Evolutionary conservation across 2,329 filamentous ascomycete genomes (phyloP), one percentile per base, ranked within the genome.

Genomic region (Exophiala xenobiotica): DNA sequence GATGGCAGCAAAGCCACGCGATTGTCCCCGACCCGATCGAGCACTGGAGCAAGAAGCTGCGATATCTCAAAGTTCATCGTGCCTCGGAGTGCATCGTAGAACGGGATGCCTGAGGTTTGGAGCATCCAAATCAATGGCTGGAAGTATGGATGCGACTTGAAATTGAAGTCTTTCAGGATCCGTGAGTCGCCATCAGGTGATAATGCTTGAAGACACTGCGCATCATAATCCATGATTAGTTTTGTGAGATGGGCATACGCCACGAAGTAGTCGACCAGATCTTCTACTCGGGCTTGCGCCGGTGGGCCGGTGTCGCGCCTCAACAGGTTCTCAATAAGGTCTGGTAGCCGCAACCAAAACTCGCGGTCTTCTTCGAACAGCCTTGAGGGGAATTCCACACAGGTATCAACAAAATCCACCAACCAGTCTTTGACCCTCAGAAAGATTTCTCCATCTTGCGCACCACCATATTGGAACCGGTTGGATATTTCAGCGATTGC

Each of bases 341-440:
- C 54, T 8, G 74, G 74, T 6, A 77, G 43, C 11, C 69, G 65
- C 24, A 71, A 67, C 74, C 74, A 77, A 53, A 77, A 74, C 4
- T 73, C 70, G 19, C 63, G 63, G 27, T 76, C 68, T 8, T 73
- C 67, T 6, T 64, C 49, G 29, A 70, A 63, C 4, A 68, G 59
- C 37, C 70, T 67, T 16, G 64, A 58, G 0, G 67, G 64, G 3
- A 74, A 53, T 16, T 61, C 63, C 29, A 70, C 61, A 18, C 73
- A 54, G 23, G 66, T 60, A 16, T 61, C 53, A 6, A 62, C 60
- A 46, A 71, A 73, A 7, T 68, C 62, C 18, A 68, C 65, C 33
- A 77, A 59, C 74, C 75, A 78, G 12, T 65, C 57, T 47, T 71
- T 73, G 9, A 75, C 59, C 3, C 65, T 62, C 22, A 63, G 46